Evolutionary conservation across 2,329 filamentous ascomycete species (phyloP), one percentile per base, ranked within the genome.

Genomic region (Neoarthrinium moseri): DNA sequence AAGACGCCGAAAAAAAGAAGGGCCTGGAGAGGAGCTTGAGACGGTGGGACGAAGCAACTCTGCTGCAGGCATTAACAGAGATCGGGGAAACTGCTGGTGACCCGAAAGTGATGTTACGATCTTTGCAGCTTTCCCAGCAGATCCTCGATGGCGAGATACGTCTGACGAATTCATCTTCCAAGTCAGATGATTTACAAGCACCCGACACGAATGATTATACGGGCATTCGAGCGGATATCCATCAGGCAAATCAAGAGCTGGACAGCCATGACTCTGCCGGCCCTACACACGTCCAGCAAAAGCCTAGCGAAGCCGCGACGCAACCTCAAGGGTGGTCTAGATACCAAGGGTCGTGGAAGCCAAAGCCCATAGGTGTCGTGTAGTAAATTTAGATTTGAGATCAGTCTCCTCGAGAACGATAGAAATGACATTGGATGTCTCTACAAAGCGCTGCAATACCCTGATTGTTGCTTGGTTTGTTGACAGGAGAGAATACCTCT

Each of bases 351-450:
- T 58, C 66, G 3, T 84, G 80, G 80, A 73, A 71, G 47, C 71
- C 79, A 8, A 80, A 75, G 54, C 80, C 80, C 1, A 83, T 83
- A 53, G 80, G 80, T 5, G 66, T 77, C 43, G 69, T 75, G 7
- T 82, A 58, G n/a, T n/a, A n/a, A n/a, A 21, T 24, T 7, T 35
- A 34, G 32, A n/a, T 22, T 4, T 8, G n/a, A n/a, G n/a, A n/a
- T n/a, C n/a, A n/a, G n/a, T n/a, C n/a, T n/a, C n/a, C n/a, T n/a
- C n/a, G n/a, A n/a, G n/a, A n/a, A n/a, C n/a, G n/a, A n/a, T n/a
- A n/a, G n/a, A n/a, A n/a, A n/a, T n/a, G n/a, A n/a, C n/a, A n/a
- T n/a, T n/a, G n/a, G n/a, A n/a, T n/a, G n/a, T n/a, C n/a, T n/a
- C n/a, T n/a, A n/a, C n/a, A n/a, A n/a, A n/a, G n/a, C n/a, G n/a